Percentiles rank a stretch among this genome's conserved stretches.
phyloP scores from a whole-genome alignment of 257 asterid genomes.

The Euphrasia confusa region DNA sequence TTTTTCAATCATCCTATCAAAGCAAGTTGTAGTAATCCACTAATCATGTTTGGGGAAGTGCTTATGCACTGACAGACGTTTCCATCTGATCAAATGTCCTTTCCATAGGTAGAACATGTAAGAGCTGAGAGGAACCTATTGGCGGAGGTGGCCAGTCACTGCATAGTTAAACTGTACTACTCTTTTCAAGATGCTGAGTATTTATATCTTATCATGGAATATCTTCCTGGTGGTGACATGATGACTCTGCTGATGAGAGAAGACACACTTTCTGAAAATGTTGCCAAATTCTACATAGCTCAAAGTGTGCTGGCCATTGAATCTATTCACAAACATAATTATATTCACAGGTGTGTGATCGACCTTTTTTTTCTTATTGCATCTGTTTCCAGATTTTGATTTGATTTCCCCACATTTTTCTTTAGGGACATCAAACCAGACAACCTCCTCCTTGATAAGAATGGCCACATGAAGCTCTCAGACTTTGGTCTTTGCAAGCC shows the following conservation, averaged over 20 bases:
- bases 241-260: conserved; percentile 93
- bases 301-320: conserved; percentile 87
- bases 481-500: conserved; percentile 99
- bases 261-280: conserved; percentile 69
- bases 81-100: conserved; percentile 10
- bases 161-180: conserved; percentile 79
- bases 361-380: conserved; percentile 5
- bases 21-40: conserved; percentile 3
- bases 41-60: conserved; percentile 5
- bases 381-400: conserved; percentile 6
- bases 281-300: conserved; percentile 85
- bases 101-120: conserved; percentile 80
- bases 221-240: conserved; percentile 97
- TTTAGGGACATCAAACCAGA: conserved; percentile 92
- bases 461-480: conserved; percentile 97
- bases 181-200: conserved; percentile 91
- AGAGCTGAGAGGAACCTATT: conserved; percentile 88
- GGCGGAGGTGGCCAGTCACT: conserved; percentile 93
- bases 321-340: conserved; percentile 85
- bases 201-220: conserved; percentile 91
- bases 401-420: conserved; percentile 28
- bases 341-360: conserved; percentile 69
- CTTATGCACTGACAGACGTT: conserved; percentile 16
- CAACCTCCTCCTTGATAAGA: conserved; percentile 80
- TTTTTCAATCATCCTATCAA: conserved; percentile 4